A percentile compares a stretch with the other conserved stretches of the same genome.
Conservation (phyloP, 257 asterid genomes). For the Cordia subcordata region DNA sequence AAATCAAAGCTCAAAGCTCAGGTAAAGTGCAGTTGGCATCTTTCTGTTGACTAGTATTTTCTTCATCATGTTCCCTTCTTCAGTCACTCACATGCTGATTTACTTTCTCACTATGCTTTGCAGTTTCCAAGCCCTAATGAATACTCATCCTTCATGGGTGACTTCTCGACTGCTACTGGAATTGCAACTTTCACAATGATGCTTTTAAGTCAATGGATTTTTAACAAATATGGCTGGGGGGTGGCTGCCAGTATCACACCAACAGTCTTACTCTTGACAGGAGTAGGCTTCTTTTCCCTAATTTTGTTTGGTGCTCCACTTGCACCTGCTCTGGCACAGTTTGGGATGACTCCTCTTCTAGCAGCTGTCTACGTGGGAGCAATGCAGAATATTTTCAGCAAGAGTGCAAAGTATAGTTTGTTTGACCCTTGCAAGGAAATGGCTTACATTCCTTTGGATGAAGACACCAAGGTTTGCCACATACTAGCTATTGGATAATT, state of each 20-base stretch:
- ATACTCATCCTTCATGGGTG: constrained; percentile 97
- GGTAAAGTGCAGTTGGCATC: constrained; percentile 32
- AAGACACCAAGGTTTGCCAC: constrained; percentile 82
- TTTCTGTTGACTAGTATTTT: background rate
- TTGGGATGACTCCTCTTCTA: constrained; percentile 91
- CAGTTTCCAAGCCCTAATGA: constrained; percentile 98
- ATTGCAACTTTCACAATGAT: constrained; percentile 93
- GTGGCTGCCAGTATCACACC: constrained; percentile 94
- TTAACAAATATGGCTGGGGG: constrained; percentile 93
- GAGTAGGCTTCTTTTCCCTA: constrained; percentile 90
- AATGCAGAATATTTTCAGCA: constrained; percentile 91
- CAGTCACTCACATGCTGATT: background rate
- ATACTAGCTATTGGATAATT: background rate
- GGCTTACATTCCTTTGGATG: constrained; percentile 98
- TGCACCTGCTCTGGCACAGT: constrained; percentile 66
- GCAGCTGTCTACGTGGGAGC: constrained; percentile 99
- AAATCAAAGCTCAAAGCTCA: constrained; percentile 99
- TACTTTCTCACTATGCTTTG: constrained; percentile 5
- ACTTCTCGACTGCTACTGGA: constrained; percentile 95
- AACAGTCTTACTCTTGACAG: constrained; percentile 80
- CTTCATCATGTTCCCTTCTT: background rate
- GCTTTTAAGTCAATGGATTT: constrained; percentile 96
- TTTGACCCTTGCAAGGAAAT: constrained; percentile 99
- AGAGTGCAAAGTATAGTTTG: constrained; percentile 95
- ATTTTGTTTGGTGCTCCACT: constrained; percentile 81